phyloP scores from a whole-genome alignment of 2,329 filamentous ascomycete species.

The Fusarium sp. region DNA sequence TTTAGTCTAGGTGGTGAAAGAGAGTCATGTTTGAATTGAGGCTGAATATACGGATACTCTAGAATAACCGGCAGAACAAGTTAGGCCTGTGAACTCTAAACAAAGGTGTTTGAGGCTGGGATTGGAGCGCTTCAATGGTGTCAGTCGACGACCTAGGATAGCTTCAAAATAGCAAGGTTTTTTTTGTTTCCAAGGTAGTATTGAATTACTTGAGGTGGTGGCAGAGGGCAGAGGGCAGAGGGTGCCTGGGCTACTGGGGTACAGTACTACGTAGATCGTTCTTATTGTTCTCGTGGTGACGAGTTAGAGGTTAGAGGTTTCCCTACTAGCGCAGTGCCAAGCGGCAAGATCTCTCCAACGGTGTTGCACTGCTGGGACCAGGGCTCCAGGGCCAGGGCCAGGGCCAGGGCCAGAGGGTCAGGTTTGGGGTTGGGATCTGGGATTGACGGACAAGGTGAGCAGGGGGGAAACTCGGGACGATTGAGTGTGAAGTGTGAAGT shows the following conservation, averaged over 20 bases:
- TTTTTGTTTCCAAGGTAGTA: too few species aligned
- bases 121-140: slow-evolving; percentile 38
- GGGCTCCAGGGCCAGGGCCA: slow-evolving; percentile 7
- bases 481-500: not conserved
- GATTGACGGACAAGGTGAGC: slow-evolving; percentile 1
- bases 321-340: slow-evolving; percentile 13
- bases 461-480: slow-evolving; percentile 2
- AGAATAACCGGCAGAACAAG: not conserved
- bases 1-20: not conserved
- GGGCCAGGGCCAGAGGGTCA: not conserved
- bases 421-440: not conserved
- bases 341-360: slow-evolving; percentile 37
- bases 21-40: too few species aligned
- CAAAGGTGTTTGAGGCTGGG: not conserved
- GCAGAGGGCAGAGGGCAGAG: not conserved
- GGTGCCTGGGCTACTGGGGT: too few species aligned
- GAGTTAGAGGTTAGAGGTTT: slow-evolving; percentile 16
- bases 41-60: not conserved
- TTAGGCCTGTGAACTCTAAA: slow-evolving; percentile 21
- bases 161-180: not conserved
- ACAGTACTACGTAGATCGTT: slow-evolving; percentile 11
- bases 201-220: too few species aligned
- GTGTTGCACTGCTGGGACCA: slow-evolving; percentile 32
- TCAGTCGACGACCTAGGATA: slow-evolving; percentile 12
- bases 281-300: not conserved